Base-by-base conservation (phyloP, 108 stramenopile species). In the Skeletonema grethae region DNA sequence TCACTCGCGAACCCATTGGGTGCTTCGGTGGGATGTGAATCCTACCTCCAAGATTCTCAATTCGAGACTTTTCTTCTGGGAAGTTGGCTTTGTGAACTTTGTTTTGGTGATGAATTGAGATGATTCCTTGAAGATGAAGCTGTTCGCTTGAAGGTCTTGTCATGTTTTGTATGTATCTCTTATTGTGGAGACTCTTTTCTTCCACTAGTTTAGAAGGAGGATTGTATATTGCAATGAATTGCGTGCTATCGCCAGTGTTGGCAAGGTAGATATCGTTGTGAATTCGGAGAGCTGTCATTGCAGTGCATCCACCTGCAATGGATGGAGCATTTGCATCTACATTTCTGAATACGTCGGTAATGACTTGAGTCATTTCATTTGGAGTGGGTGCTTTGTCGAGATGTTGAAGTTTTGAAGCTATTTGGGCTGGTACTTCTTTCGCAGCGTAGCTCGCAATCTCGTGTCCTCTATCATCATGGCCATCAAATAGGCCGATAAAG, bases 401-500 rank as follows among this genome's bases (percentile, higher is more conserved):
- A 35, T 36, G 39, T 25, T 30, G 16, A 18, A 84, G 56, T 53
- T 87, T 85, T 4, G 69, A 66, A 13, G 86, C 76, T 45, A 92
- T 67, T 1, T 61, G 64, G 20, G 64, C 9, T 3, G 91, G 85
- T 15, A 92, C 53, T 55, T 82, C 75, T 34, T 71, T 55, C 32
- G 74, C 73, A 10, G 82, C 69, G 67, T 78, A 82, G 59, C 82
- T 50, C 1, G 92, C 79, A 8, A 88, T 82, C 10, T 59, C 59
- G 35, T 86, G 85, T 25, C 92, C 92, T 45, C 73, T 53, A 13
- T 66, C 45, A 38, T 85, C 88, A 45, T 93, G 92, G 20, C 92
- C 92, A 65, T 93, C 92, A 61, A 93, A 88, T 12, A 90, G 41
- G 5, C 84, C 86, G 32, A 85, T 62, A 3, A 93, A 66, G 56